Conservation (phyloP, 306 rosid species). For the Acacia crassicarpa region DNA sequence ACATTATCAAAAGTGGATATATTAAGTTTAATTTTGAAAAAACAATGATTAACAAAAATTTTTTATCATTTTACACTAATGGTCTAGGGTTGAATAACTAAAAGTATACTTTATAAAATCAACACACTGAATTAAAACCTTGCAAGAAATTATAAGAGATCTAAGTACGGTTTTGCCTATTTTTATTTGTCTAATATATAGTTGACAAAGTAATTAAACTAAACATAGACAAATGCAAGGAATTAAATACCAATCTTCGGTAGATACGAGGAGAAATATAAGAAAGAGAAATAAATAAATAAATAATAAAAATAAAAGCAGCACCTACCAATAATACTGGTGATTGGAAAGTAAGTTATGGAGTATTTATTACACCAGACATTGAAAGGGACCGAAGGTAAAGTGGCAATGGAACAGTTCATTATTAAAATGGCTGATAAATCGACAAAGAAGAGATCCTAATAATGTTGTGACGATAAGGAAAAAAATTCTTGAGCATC, state of each 20-base stretch:
- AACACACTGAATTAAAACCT: no score
- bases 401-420: constrained; percentile 38
- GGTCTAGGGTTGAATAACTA: no score
- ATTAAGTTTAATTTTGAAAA: no score
- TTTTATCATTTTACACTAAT: no score
- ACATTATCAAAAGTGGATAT: no score
- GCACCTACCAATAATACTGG: not conserved
- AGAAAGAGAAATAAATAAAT: not conserved
- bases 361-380: constrained; percentile 55
- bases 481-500: not conserved
- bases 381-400: constrained; percentile 57
- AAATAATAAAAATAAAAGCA: not conserved
- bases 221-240: not conserved
- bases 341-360: not conserved
- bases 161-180: no score
- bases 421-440: constrained; percentile 35
- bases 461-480: constrained; percentile 27
- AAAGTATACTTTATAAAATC: not conserved
- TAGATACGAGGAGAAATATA: not conserved
- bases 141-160: no score
- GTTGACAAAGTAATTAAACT: not conserved
- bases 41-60: no score
- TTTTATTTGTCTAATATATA: no score
- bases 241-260: not conserved
- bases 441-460: constrained; percentile 43